These are phyloP conservation scores for Theileria equi DNA, from an alignment of 169 alveolate genomes.

Conservation along the genomic window DNA sequence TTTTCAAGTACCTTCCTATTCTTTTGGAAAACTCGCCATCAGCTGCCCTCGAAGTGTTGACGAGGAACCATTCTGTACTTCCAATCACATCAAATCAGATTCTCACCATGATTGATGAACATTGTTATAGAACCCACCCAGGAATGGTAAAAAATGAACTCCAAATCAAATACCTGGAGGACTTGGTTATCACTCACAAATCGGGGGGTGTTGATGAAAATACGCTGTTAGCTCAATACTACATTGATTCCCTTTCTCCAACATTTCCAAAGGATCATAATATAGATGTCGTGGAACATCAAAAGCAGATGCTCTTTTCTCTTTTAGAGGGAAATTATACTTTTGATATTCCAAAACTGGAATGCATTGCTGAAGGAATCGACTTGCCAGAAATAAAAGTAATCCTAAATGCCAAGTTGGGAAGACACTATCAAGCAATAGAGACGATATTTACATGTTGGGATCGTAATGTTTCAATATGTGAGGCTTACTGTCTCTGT, in stretches of 20 bases:
- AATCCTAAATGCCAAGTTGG: slow-evolving; percentile 30
- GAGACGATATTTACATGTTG: slow-evolving; percentile 26
- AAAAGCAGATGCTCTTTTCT: slow-evolving; percentile 13
- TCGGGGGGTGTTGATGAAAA: slow-evolving; percentile 51
- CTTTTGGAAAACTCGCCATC: slow-evolving; percentile 49
- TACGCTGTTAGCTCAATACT: slow-evolving; percentile 52
- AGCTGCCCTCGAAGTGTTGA: slow-evolving; percentile 55
- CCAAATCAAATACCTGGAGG: slow-evolving; percentile 57
- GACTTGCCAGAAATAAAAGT: slow-evolving; percentile 42
- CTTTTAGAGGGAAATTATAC: slow-evolving; percentile 49
- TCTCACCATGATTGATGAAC: slow-evolving; percentile 35
- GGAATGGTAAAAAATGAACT: slow-evolving; percentile 12
- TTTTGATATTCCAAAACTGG: slow-evolving; percentile 38
- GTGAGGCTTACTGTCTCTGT: slow-evolving; percentile 65
- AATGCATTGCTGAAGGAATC: slow-evolving; percentile 17
- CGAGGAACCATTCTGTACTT: slow-evolving; percentile 51
- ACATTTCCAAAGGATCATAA: slow-evolving; percentile 14
- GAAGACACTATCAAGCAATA: slow-evolving; percentile 42
- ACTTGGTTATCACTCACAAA: slow-evolving; percentile 41
- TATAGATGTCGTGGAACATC: slow-evolving; percentile 14
- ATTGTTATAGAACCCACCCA: background rate
- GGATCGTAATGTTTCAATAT: slow-evolving; percentile 3
- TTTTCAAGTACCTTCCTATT: slow-evolving; percentile 41
- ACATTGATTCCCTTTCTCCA: slow-evolving; percentile 42
- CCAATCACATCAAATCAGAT: slow-evolving; percentile 52